Conservation (phyloP, 1,284 basidiomycete species). For the Cryptococcus wingfieldii region DNA sequence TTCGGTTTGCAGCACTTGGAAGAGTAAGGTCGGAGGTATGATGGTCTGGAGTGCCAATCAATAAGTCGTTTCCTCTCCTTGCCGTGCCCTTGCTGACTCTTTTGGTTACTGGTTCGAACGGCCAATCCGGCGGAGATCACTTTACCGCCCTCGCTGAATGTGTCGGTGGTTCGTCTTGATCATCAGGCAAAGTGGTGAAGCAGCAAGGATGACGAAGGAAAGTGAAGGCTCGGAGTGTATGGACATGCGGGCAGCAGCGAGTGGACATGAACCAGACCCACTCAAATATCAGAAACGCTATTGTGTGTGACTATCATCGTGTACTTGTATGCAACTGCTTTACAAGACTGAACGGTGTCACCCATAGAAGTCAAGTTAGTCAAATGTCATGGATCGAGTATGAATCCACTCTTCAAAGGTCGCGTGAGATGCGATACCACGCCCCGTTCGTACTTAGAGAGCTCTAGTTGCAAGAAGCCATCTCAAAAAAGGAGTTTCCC, state of each 20-base stretch:
- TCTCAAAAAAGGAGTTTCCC: too few relatives aligned
- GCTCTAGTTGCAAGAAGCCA: too few relatives aligned
- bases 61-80: background rate
- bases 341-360: background rate
- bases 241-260: background rate
- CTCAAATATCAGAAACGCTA: background rate
- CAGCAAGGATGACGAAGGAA: too few relatives aligned
- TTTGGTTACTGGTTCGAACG: constrained; percentile 4
- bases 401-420: too few relatives aligned
- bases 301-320: background rate
- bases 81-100: background rate
- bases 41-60: constrained; percentile 29
- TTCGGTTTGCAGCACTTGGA: constrained; percentile 16
- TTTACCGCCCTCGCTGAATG: constrained; percentile 13
- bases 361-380: background rate
- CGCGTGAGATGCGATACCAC: too few relatives aligned
- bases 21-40: constrained; percentile 20
- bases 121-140: constrained; percentile 11
- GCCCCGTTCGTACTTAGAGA: too few relatives aligned
- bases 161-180: constrained; percentile 1
- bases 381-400: too few relatives aligned
- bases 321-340: background rate
- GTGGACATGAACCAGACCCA: background rate
- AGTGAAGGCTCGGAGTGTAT: background rate
- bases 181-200: too few relatives aligned